Percentiles rank a stretch among this genome's conserved stretches.
Conservation (phyloP, 129 eudicot species). For the Solidago caesia region DNA sequence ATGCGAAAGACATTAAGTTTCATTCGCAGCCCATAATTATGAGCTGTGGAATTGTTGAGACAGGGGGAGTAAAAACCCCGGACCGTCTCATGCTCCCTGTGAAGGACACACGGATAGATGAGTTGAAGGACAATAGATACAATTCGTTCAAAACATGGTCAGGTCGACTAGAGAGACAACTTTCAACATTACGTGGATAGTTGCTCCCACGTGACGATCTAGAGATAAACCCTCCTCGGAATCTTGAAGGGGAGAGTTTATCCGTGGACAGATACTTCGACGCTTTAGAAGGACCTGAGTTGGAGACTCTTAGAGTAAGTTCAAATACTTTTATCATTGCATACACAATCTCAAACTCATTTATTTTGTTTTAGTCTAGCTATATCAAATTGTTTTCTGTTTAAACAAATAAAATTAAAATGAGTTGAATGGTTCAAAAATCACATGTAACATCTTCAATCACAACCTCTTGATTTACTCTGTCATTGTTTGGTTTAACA, state of each 20-base stretch:
- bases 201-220: constrained; percentile 23
- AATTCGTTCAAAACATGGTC: constrained; percentile 92
- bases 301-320: constrained; percentile 77
- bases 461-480: neutral
- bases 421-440: too few relatives aligned
- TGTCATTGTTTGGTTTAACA: constrained; percentile 27
- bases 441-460: neutral
- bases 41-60: constrained; percentile 25
- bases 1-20: constrained; percentile 16
- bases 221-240: constrained; percentile 35
- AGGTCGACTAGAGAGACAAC: constrained; percentile 76
- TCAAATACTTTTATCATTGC: neutral
- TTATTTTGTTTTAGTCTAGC: neutral
- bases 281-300: constrained; percentile 89
- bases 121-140: constrained; percentile 50
- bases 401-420: too few relatives aligned
- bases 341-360: neutral
- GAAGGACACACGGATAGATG: constrained; percentile 24
- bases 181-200: constrained; percentile 63
- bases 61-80: constrained; percentile 20
- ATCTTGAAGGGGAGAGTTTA: constrained; percentile 40
- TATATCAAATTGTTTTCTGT: too few relatives aligned
- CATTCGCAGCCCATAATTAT: constrained; percentile 52
- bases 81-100: constrained; percentile 27
- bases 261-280: constrained; percentile 81